Base-by-base conservation (phyloP, 495 filamentous ascomycete species). In the Bryoglossum gracile region DNA sequence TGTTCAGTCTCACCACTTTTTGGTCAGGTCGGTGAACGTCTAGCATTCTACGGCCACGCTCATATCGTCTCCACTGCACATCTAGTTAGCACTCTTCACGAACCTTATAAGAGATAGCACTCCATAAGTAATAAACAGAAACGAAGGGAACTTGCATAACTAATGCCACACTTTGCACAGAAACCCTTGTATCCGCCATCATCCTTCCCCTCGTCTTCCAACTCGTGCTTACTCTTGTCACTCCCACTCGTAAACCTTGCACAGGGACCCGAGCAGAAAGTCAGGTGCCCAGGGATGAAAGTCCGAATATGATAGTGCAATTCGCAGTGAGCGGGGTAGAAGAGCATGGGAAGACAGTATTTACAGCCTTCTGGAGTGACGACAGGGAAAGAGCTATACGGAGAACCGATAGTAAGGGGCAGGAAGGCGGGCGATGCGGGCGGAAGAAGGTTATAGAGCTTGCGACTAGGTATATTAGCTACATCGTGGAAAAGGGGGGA, bases 301-400 rank as follows among this genome's bases (percentile, higher is more conserved):
- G 8, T 18, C 0, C 28, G 26, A 4, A 56, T 23, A 50, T 56
- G 54, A 37, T 43, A 56, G 17, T 56, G 54, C 0, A 56, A 40
- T 22, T 56, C 54, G 37, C 54, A 56, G 23, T 56, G 54, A 8
- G 48, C 41, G 1, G 54, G 54, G 30, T 38, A 52, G 39, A 38
- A 56, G 19, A 47, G 54, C 2, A 52, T 48, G 16, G 54, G 54
- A 16, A 45, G 19, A 18, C 54, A 56, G 30, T 43, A 34, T 14
- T 28, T 37, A 40, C 54, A 56, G 22, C 48, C 48, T 14, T 24
- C 9, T 3, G 14, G 10, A 5, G 17, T 13, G 25, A 25, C 11
- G 9, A 52, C 22, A 1, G 54, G 54, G 14, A 21, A 22, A 3
- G 0, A 6, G 4, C 44, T 48, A 25, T 41, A 16, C 3, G 54